Base-by-base conservation (phyloP, 2,329 filamentous ascomycete genomes). In the Aspergillus hortae region DNA sequence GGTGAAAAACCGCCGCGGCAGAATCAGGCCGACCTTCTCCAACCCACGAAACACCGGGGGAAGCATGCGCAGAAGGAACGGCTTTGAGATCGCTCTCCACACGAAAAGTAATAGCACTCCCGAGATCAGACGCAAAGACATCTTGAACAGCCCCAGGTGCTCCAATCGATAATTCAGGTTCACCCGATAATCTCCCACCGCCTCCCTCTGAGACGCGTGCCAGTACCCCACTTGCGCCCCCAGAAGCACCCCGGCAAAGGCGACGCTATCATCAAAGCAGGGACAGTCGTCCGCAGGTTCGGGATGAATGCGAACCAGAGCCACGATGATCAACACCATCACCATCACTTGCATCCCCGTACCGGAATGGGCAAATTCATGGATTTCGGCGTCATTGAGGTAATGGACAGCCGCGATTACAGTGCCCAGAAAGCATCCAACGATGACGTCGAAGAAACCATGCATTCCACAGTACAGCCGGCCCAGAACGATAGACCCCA, bases 401-500 rank as follows among this genome's bases (percentile, higher is more conserved):
- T 81, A 80, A 61, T 86, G 81, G 17, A 80, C 63, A 17, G 78
- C 69, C 2, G 81, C 81, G 33, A 88, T 78, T 5, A 81, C 72
- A 10, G 85, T 87, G 30, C 94, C 94, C 51, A 96, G 79, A 12
- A 85, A 62, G 49, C 87, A 90, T 6, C 94, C 94, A 51, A 94
- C 72, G 12, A 94, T 74, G 21, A 97, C 91, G 70, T 99, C 94
- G 41, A 94, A 79, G 73, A 97, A 96, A 10, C 94, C 94, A 73
- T 99, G 94, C 94, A 99, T 99, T 55, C 94, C 94, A 67, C 94
- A 99, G 75, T 99, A 97, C 33, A 99, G 78, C 17, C 94, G 85
- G 5, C 94, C 94, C 56, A 97, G 77, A 38, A 96, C 82, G 65
- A 99, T 97, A 23, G 92, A 96, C 11, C 84, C 74, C 32, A 89